Base-by-base conservation (phyloP, 345 rosid species). In the Ricinus communis region DNA sequence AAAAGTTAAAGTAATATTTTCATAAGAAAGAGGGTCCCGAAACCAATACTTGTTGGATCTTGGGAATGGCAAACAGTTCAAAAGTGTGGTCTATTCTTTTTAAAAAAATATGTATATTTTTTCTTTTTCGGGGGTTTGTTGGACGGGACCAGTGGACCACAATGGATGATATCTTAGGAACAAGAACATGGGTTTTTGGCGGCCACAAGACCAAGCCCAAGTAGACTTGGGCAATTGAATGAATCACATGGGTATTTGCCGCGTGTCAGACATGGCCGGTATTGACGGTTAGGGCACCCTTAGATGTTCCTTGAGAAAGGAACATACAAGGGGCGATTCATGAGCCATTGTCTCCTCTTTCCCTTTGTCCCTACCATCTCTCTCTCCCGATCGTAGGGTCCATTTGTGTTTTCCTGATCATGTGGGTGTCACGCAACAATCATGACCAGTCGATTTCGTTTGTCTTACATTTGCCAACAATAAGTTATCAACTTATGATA, bases 241-340 rank as follows among this genome's bases (percentile, higher is more conserved):
- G 61, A 19, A 27, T 75, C 83, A 79, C 83, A 73, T 79, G 82
- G 83, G 63, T 41, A 25, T 8, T 5, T 51, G 69, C 74, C 83
- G 60, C 81, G 82, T 77, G 77, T 59, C 46, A n/a, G 12, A 0
- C 5, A 24, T 12, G 72, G 77, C 83, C 84, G 79, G 74, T 77
- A 54, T 65, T 72, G 83, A 77, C 85, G 81, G 83, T 82, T 67
- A 62, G 66, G 78, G 63, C 66, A 28, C 68, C 31, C 74, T 46
- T 14, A 62, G 46, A 71, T 82, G 87, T 73, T 66, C 75, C 80
- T 65, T 18, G 75, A 14, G 15, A 64, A 58, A 72, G 73, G 69
- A 53, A 50, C 83, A 74, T 27, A 24, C 28, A 36, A 58, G 50
- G 22, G 74, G 69, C 59, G 73, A 50, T 66, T 75, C 83, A 81